Base-by-base conservation (phyloP, 257 asterid genomes). In the Gentiana straminea region DNA sequence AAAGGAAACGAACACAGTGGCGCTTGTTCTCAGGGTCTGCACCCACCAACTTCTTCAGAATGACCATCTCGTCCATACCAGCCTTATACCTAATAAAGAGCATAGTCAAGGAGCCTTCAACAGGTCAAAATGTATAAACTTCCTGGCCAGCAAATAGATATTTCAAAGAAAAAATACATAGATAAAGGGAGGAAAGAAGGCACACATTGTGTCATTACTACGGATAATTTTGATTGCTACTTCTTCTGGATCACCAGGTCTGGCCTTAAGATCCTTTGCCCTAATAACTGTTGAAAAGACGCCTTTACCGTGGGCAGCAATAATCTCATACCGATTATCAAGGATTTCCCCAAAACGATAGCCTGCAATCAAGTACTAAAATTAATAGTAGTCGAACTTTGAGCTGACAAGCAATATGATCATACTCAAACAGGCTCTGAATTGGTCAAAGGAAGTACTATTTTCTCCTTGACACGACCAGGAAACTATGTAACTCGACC, bases 261-360 rank as follows among this genome's bases (percentile, higher is more conserved):
- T 82, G 61, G 81, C 91, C 75, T 92, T 85, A n/a, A 92, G 94
- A 76, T 88, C 97, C 81, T 80, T 92, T 2, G 94, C 99, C 52
- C 97, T 97, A 62, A 92, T 97, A 53, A 88, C 97, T 34, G 85
- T 83, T 55, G 99, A 92, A 73, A 92, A 92, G 49, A 92, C 99
- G 1, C 99, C 99, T 80, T 82, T 88, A 37, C 99, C 99, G 71
- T 92, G 99, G 59, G 99, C 84, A 69, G 99, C 99, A 75, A 82
- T 79, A 60, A 92, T 86, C 77, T 92, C 99, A 62, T 85, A 92
- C 59, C 89, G 82, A 37, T 85, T 86, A 64, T 92, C 97, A 71
- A 92, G 94, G 51, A 80, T 64, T 76, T 92, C 99, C 62, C 99
- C 99, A 55, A 92, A 81, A 57, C 99, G 94, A 61, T 92, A 84